Evolutionary conservation across 306 rosid genomes (phyloP), one percentile per base, ranked within the genome.

Genomic region (Trichosanthes truncata): DNA sequence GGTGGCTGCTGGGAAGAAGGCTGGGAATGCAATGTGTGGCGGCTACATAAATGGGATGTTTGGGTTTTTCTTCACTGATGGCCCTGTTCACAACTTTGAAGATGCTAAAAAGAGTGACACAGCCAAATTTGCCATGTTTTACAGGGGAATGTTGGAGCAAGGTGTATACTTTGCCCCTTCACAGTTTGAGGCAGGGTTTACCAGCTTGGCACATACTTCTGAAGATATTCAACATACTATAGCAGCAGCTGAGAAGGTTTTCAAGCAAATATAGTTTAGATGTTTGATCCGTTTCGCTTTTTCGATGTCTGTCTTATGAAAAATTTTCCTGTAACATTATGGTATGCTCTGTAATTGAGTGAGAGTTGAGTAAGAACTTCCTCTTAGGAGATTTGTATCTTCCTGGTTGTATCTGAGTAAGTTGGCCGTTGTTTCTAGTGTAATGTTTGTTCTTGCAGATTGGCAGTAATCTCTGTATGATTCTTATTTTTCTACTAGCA

Each of bases 181-280:
- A 15, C 98, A 93, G 87, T 96, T 93, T 80, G 99, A 96, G 85
- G 98, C 98, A 74, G 99, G 99, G 35, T 91, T 93, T 82, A 96
- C 99, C 48, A 96, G 97, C 85, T 89, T 96, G 89, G 97, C 99
- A 1, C 99, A 90, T 79, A 80, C 92, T 76, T 72, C 90, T 29
- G 93, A 88, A 48, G 99, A 95, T 85, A 90, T 95, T 14, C 87
- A 93, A 72, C 88, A 89, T 62, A 95, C 99, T 0, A 90, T 93
- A 79, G 97, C 97, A 7, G 99, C 99, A 25, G 98, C 98, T 3
- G 99, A 95, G 86, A 93, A 77, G 82, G 98, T 95, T 80, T 87
- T 93, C 26, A 81, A 81, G 89, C 87, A 87, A 86, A 90, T 90
- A 26, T 95, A 87, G 87, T 14, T 35, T 36, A 21, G 21, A 36